Base-by-base conservation (phyloP, 495 filamentous ascomycete genomes). In the Penicillium argentinense region DNA sequence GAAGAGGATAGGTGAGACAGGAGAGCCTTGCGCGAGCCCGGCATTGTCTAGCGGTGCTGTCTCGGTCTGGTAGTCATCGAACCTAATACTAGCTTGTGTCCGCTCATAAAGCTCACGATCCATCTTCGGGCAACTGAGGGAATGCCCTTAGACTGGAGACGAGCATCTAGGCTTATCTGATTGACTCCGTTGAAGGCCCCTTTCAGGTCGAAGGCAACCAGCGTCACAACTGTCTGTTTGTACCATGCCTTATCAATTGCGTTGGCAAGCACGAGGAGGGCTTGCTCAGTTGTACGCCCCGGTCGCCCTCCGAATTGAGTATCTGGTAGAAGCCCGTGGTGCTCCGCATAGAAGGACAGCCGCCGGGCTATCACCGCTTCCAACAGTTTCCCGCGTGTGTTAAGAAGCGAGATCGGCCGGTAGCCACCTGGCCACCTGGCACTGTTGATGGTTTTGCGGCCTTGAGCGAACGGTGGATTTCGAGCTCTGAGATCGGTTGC, bases 161-260 rank as follows among this genome's bases (percentile, higher is more conserved):
- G 39, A 16, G 24, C 5, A 19, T 63, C 54, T 1, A 67, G 62
- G 42, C 46, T 64, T 2, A 16, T 16, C 17, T 49, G 28, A 7
- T 60, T 62, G 0, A 67, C 59, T 5, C 59, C 51, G 23, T 66
- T 61, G 28, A 66, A 66, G 28, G 56, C 62, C 0, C 59, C 54
- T 41, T 62, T 66, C 5, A 60, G 56, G 27, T 66, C 46, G 27
- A 66, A 65, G 17, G 46, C 39, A 1, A 66, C 19, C 0, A 63
- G 45, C 32, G n/a, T n/a, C n/a, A n/a, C n/a, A n/a, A n/a, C n/a
- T n/a, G n/a, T n/a, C n/a, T n/a, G 21, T 53, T 28, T 27, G 3
- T 46, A 40, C 53, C 45, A 66, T 12, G 59, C 62, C 40, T 28
- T 45, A 45, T 63, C 48, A 22, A 61, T 59, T 2, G 57, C 47